Percentiles rank a stretch among this genome's conserved stretches.
Conservation (phyloP, 345 rosid species). For the Cochlearia excelsa region DNA sequence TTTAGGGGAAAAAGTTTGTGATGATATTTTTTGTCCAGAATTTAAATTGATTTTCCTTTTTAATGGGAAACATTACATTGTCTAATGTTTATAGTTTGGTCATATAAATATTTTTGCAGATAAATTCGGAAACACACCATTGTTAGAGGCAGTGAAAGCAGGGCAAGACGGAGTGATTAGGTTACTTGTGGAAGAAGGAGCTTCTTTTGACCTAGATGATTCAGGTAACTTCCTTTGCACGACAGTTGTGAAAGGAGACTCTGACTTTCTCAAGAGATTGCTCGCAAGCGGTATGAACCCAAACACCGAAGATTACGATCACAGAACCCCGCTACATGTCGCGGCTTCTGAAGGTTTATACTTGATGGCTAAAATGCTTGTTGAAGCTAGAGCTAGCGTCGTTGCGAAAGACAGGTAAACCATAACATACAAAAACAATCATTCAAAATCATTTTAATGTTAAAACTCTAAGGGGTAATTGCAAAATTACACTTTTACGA, state of each 20-base stretch:
- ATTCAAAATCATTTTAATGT: neutral
- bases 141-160: slow-evolving; percentile 78
- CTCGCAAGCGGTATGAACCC: slow-evolving; percentile 73
- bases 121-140: slow-evolving; percentile 83
- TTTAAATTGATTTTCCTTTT: too few species aligned
- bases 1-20: too few species aligned
- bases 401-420: slow-evolving; percentile 72
- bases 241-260: slow-evolving; percentile 66
- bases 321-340: slow-evolving; percentile 84
- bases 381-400: slow-evolving; percentile 83
- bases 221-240: slow-evolving; percentile 74
- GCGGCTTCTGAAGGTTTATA: slow-evolving; percentile 86
- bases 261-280: slow-evolving; percentile 68
- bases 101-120: slow-evolving; percentile 39
- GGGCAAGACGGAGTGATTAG: slow-evolving; percentile 64
- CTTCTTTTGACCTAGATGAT: slow-evolving; percentile 61
- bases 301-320: slow-evolving; percentile 81
- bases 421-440: neutral
- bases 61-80: neutral
- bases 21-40: too few species aligned
- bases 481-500: too few species aligned
- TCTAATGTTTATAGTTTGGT: slow-evolving; percentile 12
- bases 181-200: slow-evolving; percentile 66
- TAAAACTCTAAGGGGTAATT: too few species aligned
- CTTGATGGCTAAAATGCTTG: slow-evolving; percentile 68